A percentile compares a stretch with the other conserved stretches of the same genome.
These are phyloP conservation scores for Metschnikowia rubicola DNA, from an alignment of 805 yeast genomes.

Conservation along the genomic window DNA sequence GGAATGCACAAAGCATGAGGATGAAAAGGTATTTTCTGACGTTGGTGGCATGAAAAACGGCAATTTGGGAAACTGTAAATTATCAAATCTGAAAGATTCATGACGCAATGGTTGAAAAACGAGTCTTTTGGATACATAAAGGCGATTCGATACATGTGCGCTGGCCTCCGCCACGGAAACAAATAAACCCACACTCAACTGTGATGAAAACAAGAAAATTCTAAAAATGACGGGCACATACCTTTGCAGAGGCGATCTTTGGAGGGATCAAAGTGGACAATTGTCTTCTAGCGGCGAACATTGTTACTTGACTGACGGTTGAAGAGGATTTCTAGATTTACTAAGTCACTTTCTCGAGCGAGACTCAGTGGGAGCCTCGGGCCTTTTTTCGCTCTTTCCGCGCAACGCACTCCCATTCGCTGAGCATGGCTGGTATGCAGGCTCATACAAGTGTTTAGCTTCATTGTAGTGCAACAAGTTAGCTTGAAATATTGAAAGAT, in stretches of 20 bases:
- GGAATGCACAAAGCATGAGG: too few relatives aligned
- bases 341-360: background rate
- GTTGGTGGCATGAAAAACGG: too few relatives aligned
- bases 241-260: slow-evolving; percentile 94
- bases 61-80: too few relatives aligned
- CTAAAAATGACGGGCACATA: slow-evolving; percentile 36
- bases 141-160: background rate
- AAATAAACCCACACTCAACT: background rate
- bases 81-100: too few relatives aligned
- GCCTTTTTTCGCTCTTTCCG: slow-evolving; percentile 16
- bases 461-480: too few relatives aligned
- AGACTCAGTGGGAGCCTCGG: slow-evolving; percentile 13
- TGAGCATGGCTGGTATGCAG: slow-evolving; percentile 13
- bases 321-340: slow-evolving; percentile 4
- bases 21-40: too few relatives aligned
- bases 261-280: slow-evolving; percentile 97
- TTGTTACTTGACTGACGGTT: slow-evolving; percentile 42
- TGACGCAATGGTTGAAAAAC: background rate
- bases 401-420: slow-evolving; percentile 22
- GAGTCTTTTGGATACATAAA: background rate
- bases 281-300: slow-evolving; percentile 85
- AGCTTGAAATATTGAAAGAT: too few relatives aligned
- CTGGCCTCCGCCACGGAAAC: background rate
- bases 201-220: background rate
- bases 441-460: background rate